Evolutionary conservation across 139 green algal species (phyloP).

Genomic region (Tetraselmis chui): DNA sequence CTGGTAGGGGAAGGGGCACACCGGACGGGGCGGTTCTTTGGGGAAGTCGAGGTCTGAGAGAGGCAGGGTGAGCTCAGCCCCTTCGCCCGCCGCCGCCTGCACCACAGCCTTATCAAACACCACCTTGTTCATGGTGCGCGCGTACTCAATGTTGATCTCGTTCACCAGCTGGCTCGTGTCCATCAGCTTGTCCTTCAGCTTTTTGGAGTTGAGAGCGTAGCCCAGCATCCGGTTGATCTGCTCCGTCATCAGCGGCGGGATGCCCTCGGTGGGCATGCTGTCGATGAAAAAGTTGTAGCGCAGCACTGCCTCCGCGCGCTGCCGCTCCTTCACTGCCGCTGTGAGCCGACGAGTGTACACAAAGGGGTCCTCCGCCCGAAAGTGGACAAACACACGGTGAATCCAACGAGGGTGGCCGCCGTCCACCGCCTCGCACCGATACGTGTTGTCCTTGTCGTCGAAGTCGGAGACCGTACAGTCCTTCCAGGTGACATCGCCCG

Average conservation of each 20-base stretch:
- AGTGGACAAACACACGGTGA: constrained; percentile 57
- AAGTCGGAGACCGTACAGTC: constrained; percentile 35
- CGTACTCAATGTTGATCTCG: constrained; percentile 74
- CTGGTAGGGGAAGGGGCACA: constrained; percentile 7
- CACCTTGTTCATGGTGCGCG: constrained; percentile 72
- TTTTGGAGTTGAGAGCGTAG: constrained; percentile 62
- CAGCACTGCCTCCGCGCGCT: constrained; percentile 41
- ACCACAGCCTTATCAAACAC: constrained; percentile 31
- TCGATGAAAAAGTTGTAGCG: constrained; percentile 68
- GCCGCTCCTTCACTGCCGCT: constrained; percentile 31
- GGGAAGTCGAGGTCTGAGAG: constrained; percentile 18
- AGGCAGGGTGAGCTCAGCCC: constrained; percentile 9
- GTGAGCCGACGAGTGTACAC: constrained; percentile 48
- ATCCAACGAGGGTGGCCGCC: constrained; percentile 22
- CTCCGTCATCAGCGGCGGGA: constrained; percentile 58
- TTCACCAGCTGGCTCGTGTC: constrained; percentile 62
- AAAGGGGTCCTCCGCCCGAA: constrained; percentile 63
- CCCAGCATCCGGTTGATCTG: constrained; percentile 62
- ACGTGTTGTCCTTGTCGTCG: constrained; percentile 30
- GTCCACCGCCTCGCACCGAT: constrained; percentile 15
- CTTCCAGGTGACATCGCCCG: constrained; percentile 17
- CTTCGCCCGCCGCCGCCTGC: neutral
- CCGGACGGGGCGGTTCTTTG: constrained; percentile 6
- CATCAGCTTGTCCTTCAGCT: constrained; percentile 64
- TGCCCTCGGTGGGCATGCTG: constrained; percentile 75